phyloP scores from a whole-genome alignment of 169 alveolate species.

The Theileria luwenshuni region DNA sequence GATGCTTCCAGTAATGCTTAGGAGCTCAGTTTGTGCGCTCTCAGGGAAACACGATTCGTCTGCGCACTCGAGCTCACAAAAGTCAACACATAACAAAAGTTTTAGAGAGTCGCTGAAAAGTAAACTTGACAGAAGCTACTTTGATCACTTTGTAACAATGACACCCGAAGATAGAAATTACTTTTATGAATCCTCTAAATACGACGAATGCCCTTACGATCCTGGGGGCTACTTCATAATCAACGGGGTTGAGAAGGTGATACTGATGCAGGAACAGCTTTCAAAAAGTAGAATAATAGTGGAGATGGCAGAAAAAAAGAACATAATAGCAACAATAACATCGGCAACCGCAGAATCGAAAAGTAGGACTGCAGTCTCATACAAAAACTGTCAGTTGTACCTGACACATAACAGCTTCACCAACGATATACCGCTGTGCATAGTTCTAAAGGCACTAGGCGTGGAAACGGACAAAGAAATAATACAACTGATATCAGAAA shows the following conservation, averaged over 20 bases:
- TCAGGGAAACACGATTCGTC: slow-evolving; percentile 71
- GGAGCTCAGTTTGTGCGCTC: slow-evolving; percentile 88
- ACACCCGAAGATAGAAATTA: slow-evolving; percentile 36
- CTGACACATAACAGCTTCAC: slow-evolving; percentile 93
- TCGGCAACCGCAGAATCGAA: slow-evolving; percentile 97
- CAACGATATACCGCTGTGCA: slow-evolving; percentile 95
- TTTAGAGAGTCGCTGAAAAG: background rate
- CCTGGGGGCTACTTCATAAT: slow-evolving; percentile 99
- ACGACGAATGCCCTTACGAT: slow-evolving; percentile 91
- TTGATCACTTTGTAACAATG: background rate
- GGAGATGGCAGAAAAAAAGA: slow-evolving; percentile 92
- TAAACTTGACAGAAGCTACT: background rate
- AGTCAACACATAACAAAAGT: slow-evolving; percentile 83
- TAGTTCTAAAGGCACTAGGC: slow-evolving; percentile 98
- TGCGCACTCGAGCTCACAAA: slow-evolving; percentile 74
- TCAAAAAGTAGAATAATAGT: slow-evolving; percentile 97
- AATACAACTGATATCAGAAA: slow-evolving; percentile 89
- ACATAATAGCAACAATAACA: slow-evolving; percentile 94
- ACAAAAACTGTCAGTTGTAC: slow-evolving; percentile 90
- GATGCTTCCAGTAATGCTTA: slow-evolving; percentile 96
- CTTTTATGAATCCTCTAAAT: slow-evolving; percentile 62
- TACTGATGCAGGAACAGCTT: slow-evolving; percentile 98
- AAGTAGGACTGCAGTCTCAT: slow-evolving; percentile 94
- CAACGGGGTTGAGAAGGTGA: slow-evolving; percentile 97
- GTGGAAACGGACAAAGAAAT: slow-evolving; percentile 97